A percentile compares a stretch with the other conserved stretches of the same genome.
Conservation (phyloP, 2,329 filamentous ascomycete genomes). For the Furcasterigmium sp. region DNA sequence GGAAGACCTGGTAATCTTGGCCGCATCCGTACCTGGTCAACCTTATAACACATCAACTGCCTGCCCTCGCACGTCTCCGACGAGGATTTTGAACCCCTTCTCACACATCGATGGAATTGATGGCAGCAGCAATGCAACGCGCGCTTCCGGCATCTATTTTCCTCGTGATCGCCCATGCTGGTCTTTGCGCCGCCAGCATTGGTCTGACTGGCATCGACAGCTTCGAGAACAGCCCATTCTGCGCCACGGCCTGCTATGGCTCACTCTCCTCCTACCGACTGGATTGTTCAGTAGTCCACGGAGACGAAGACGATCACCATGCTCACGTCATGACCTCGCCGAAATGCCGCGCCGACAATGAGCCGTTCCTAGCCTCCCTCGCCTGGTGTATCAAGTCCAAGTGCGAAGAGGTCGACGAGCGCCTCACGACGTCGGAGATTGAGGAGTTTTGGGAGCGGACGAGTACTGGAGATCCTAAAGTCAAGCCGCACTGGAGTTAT, state of each 20-base stretch:
- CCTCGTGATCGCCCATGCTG: background rate
- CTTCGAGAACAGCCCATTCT: background rate
- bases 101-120: no score
- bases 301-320: background rate
- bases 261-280: background rate
- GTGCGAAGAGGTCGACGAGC: conserved; percentile 1
- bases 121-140: background rate
- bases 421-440: background rate
- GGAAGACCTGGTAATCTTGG: no score
- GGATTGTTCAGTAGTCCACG: background rate
- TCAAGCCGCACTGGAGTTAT: background rate
- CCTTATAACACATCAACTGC: no score
- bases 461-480: background rate
- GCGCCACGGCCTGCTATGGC: background rate
- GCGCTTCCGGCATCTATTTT: background rate
- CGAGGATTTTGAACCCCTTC: no score
- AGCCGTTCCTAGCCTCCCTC: conserved; percentile 4
- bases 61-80: no score
- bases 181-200: background rate
- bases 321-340: conserved; percentile 4
- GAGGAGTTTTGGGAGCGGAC: conserved; percentile 3
- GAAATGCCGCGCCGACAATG: conserved; percentile 5
- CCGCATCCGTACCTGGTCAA: no score
- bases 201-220: conserved; percentile 1
- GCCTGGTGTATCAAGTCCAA: conserved; percentile 8